These are phyloP conservation scores for Malus sylvestris DNA, from an alignment of 306 rosid genomes.

Conservation along the genomic window DNA sequence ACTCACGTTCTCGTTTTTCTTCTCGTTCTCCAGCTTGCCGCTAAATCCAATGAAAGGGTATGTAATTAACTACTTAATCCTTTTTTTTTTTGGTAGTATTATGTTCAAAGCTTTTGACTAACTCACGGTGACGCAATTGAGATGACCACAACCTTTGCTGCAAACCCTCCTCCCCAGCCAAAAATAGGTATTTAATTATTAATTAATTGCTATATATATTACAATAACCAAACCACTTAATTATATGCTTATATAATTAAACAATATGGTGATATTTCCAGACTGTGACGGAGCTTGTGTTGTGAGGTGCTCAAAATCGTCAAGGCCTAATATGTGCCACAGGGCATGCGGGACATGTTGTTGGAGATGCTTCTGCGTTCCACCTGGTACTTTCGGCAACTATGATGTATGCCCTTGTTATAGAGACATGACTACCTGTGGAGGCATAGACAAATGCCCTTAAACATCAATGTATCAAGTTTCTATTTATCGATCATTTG, in stretches of 20 bases:
- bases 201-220: neutral
- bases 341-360: slow-evolving; percentile 75
- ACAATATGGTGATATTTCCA: neutral
- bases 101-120: neutral
- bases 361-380: slow-evolving; percentile 53
- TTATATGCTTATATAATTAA: too few species aligned
- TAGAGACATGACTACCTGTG: slow-evolving; percentile 53
- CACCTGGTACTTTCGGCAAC: slow-evolving; percentile 65
- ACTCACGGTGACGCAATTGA: neutral
- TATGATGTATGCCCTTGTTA: slow-evolving; percentile 65
- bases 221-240: too few species aligned
- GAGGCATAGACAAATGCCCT: slow-evolving; percentile 68
- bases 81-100: neutral
- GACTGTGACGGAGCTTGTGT: slow-evolving; percentile 46
- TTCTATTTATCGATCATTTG: too few species aligned
- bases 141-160: slow-evolving; percentile 16
- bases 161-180: slow-evolving; percentile 11
- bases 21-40: slow-evolving; percentile 21
- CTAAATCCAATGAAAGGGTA: slow-evolving; percentile 32
- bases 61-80: neutral
- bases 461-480: neutral
- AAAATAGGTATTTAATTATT: neutral
- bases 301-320: slow-evolving; percentile 44
- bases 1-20: slow-evolving; percentile 36
- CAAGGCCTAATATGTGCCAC: slow-evolving; percentile 44